Percentiles rank a stretch among this genome's conserved stretches.
Evolutionary conservation across 2,329 filamentous ascomycete genomes (phyloP).

Genomic region (Chrysoporthe cubensis): DNA sequence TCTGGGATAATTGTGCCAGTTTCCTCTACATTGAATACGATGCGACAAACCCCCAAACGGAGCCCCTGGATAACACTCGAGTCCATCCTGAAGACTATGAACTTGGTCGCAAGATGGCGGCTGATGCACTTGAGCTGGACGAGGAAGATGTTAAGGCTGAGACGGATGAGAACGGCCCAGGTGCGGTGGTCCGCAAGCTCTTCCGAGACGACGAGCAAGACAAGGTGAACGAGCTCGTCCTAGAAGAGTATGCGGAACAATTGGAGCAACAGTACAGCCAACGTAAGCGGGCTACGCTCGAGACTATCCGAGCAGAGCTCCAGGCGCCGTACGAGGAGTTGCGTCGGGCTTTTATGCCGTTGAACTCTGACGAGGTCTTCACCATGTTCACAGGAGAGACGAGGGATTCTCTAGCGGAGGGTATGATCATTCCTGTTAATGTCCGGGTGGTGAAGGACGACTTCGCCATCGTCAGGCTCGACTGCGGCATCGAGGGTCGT

Average conservation of each 20-base stretch:
- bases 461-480: conserved; percentile 90
- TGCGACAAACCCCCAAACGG: conserved; percentile 76
- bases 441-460: conserved; percentile 89
- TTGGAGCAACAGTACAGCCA: conserved; percentile 91
- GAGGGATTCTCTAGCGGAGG: conserved; percentile 76
- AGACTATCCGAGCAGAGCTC: conserved; percentile 93
- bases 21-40: conserved; percentile 93
- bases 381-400: conserved; percentile 97
- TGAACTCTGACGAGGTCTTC: conserved; percentile 81
- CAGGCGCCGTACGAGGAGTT: conserved; percentile 94
- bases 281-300: conserved; percentile 91
- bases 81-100: conserved; percentile 99
- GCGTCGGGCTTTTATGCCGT: conserved; percentile 73
- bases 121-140: conserved; percentile 92
- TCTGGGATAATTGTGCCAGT: conserved; percentile 97
- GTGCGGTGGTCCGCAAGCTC: conserved; percentile 91
- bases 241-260: conserved; percentile 97
- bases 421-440: conserved; percentile 91
- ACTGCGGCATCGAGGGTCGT: conserved; percentile 91
- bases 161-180: conserved; percentile 84
- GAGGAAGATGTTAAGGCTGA: conserved; percentile 98
- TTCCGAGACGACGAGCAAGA: conserved; percentile 93
- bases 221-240: conserved; percentile 91
- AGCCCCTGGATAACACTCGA: conserved; percentile 94
- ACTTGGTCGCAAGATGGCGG: conserved; percentile 96